Evolutionary conservation across 352 stramenopile genomes (phyloP), one percentile per base, ranked within the genome.

Genomic region (Phytophthora macrochlamydospora): DNA sequence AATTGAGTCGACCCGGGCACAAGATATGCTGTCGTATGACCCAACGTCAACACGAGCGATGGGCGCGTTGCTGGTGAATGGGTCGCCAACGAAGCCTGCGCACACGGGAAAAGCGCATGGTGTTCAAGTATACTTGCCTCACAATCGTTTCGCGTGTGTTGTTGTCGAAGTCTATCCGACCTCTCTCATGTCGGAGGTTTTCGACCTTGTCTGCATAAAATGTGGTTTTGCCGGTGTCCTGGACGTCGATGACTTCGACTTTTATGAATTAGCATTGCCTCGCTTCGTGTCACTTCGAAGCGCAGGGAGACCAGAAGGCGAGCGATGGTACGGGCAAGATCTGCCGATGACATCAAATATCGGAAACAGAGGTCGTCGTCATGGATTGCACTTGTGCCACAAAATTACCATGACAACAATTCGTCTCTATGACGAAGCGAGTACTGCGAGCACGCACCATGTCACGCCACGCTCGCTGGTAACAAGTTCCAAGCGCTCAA

Each of bases 371-470:
- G 89, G 89, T 2, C 82, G 82, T 28, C 71, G 79, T 38, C 65
- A 91, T 62, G 87, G 89, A 5, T 65, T 96, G n/a, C 87, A 96
- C 56, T 65, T 96, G 49, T 94, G 89, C 40, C 89, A 96, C 59
- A 92, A 86, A 49, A 88, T 93, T 61, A 79, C 77, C n/a, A 93
- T 94, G 81, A 94, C 85, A 32, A 95, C 89, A 2, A 92, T 96
- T 59, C 87, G 89, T 33, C 75, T 96, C 24, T 95, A 96, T 54
- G 89, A 96, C 38, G 89, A 96, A 69, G 79, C 65, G 2, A 96
- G 89, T 56, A 96, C 89, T 18, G 89, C 89, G 4, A 96, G 89
- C 43, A 73, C 84, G 9, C 87, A 96, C 59, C 89, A 96, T 53
- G 76, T 85, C 51, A 96, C 89, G 0, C 89, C 89, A 1, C 67